phyloP scores from a whole-genome alignment of 257 asterid species.

The Anisodus tanguticus region DNA sequence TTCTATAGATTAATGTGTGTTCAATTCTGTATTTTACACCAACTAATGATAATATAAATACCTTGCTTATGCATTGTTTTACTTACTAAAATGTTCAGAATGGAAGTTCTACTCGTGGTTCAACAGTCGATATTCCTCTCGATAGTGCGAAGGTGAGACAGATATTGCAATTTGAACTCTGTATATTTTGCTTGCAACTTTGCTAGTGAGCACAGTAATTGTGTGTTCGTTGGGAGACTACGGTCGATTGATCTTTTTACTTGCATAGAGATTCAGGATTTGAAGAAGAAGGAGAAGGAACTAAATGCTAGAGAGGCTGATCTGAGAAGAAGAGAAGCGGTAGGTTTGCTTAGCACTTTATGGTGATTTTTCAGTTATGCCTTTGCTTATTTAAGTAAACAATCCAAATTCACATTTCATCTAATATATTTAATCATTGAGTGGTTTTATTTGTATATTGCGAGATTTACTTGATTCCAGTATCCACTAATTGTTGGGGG shows the following conservation, averaged over 20 bases:
- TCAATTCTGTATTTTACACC: background rate
- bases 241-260: background rate
- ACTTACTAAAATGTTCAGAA: conserved; percentile 54
- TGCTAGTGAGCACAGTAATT: background rate
- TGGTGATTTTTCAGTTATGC: background rate
- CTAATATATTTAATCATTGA: background rate
- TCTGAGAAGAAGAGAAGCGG: conserved; percentile 81
- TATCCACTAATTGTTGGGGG: too few species aligned
- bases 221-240: background rate
- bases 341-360: conserved; percentile 24
- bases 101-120: conserved; percentile 68
- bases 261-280: conserved; percentile 49
- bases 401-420: background rate
- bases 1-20: background rate
- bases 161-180: background rate
- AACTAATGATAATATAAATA: background rate
- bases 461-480: too few species aligned
- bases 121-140: conserved; percentile 80
- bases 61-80: conserved; percentile 31
- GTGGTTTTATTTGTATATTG: background rate
- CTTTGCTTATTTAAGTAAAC: background rate
- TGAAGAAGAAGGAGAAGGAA: conserved; percentile 72
- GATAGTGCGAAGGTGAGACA: conserved; percentile 58
- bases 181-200: background rate
- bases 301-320: conserved; percentile 88